Evolutionary conservation across 2,329 filamentous ascomycete species (phyloP), one percentile per base, ranked within the genome.

Genomic region (Botryotinia calthae): DNA sequence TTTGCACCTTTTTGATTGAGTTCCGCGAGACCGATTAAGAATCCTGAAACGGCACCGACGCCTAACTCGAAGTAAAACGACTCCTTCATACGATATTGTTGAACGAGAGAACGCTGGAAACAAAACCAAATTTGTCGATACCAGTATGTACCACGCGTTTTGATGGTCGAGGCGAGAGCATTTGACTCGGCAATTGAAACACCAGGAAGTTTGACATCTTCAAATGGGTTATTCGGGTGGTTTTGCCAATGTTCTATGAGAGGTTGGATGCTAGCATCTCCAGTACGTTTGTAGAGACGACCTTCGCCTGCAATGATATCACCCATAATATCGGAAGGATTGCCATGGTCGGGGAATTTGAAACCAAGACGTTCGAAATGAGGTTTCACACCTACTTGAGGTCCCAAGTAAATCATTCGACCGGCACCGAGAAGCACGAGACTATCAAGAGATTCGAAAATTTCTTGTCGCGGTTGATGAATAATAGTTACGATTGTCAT

Each of bases 391-490:
- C 82, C 81, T 16, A 73, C 75, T 54, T 85, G 84, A 1, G 83
- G 79, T 0, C 87, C 88, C 58, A 85, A 84, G 76, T 88, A 90
- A 66, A 89, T 86, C 73, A 84, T 84, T 74, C 86, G 84, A 1
- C 88, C 88, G 73, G 84, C 84, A 18, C 84, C 89, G 2, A 92
- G 84, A 81, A 92, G 90, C 0, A 91, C 83, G 6, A 91, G 82
- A 7, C 87, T 86, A 75, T 91, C 89, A 64, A 91, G 86, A n/a
- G 83, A 82, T 75, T 87, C 84, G 76, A 88, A 88, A 10, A 88
- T 81, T 64, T 87, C 84, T 1, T 85, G 85, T 10, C 84, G 85
- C 1, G 87, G 87, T 76, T 88, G 87, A 76, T 88, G 87, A 25
- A 88, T 85, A 0, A 87, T 88, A 62, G 85, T 86, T 1, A 88